Evolutionary conservation across 1,284 basidiomycete species (phyloP), one percentile per base, ranked within the genome.

Genomic region (Bjerkandera adusta): DNA sequence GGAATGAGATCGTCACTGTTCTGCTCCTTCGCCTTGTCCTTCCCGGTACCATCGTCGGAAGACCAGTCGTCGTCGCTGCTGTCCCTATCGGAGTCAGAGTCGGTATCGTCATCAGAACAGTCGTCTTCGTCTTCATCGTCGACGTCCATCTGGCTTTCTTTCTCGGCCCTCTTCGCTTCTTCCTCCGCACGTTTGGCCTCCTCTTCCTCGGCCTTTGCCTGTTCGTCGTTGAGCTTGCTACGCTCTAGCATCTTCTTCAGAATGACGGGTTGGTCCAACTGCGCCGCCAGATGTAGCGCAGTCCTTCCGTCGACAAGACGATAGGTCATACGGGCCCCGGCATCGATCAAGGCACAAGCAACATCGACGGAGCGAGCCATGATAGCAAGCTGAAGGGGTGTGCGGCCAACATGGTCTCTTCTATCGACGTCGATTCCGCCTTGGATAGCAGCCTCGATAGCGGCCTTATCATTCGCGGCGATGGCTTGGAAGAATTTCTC

Each of bases 351-450:
- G 41, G 73, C 69, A 48, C 63, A 63, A 0, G 75, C 75, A 42
- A 79, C 73, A 1, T 75, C 75, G 2, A 51, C 53, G 0, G 68
- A 69, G 36, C 68, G 66, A 36, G 67, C 68, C 8, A 80, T 47
- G 39, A 81, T 71, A 0, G 79, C 77, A 32, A 81, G 60, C 44
- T 82, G 80, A 10, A 82, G 65, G 3, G 75, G 64, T 1, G 76
- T 77, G 3, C 80, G 73, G 1, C 80, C 81, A 41, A 81, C 77
- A 44, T 79, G 75, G 59, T 82, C 80, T 2, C 79, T 71, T 29
- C 69, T 67, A 51, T 78, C 70, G 12, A 79, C 20, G 49, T 77
- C 74, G 36, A 70, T 59, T 1, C 64, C 71, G 4, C 68, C 67
- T 18, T 66, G 50, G 47, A 80, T 59, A 50, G 78, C 61, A 7